Conservation (phyloP, 1,284 basidiomycete species). For the Neolentinus lepideus region DNA sequence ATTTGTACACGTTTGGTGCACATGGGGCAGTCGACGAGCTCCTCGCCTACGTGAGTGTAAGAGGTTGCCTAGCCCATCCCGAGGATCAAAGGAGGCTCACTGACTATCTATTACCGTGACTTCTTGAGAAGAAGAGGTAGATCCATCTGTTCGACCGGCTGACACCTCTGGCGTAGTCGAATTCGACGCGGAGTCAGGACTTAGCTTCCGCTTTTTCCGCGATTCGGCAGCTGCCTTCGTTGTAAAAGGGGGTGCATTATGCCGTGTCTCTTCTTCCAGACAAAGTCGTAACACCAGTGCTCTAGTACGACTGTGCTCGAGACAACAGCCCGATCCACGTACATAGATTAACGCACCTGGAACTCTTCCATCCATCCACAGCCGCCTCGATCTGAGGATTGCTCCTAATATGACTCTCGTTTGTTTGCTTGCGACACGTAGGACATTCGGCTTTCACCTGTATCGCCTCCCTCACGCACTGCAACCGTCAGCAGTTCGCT, state of each 20-base stretch:
- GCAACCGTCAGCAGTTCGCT: conserved; percentile 6
- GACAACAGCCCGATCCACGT: neutral
- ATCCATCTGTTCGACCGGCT: neutral
- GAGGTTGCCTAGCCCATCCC: no score
- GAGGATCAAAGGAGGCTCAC: neutral
- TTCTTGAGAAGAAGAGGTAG: neutral
- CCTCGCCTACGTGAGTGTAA: conserved; percentile 8
- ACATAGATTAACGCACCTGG: conserved; percentile 38
- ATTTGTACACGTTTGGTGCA: conserved; percentile 39
- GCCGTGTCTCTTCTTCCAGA: neutral
- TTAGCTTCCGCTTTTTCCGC: neutral
- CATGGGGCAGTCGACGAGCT: conserved; percentile 46
- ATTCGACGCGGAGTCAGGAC: neutral
- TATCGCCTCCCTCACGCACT: conserved; percentile 64
- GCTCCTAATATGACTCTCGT: conserved; percentile 51
- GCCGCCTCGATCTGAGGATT: conserved; percentile 55
- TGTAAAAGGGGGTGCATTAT: neutral
- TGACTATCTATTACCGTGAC: neutral
- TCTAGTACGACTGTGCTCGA: neutral
- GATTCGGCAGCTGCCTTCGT: neutral
- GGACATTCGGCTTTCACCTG: conserved; percentile 56
- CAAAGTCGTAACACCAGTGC: neutral
- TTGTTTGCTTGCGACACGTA: conserved; percentile 46
- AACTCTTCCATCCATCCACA: conserved; percentile 52
- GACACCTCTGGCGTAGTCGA: neutral